Base-by-base conservation (phyloP, 495 filamentous ascomycete genomes). In the Echria macrotheca region DNA sequence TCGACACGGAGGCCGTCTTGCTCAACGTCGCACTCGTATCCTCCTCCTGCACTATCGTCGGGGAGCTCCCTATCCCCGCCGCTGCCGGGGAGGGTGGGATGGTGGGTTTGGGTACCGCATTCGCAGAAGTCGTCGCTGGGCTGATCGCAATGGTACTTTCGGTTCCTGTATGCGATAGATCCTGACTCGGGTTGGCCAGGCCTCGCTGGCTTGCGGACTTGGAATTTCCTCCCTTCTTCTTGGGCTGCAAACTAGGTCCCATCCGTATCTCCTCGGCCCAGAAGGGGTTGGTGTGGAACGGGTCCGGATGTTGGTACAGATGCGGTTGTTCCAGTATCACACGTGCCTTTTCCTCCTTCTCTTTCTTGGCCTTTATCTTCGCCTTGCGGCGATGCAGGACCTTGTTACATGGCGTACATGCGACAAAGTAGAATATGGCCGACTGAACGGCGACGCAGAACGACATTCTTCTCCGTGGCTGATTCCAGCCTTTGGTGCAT, bases 191-290 rank as follows among this genome's bases (percentile, higher is more conserved):
- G 47, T 73, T 67, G 9, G 31, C 29, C 63, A 84, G 54, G 2
- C 61, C 44, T 21, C 56, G 46, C 55, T 78, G 65, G 65, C 79
- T 60, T 50, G 75, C 69, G 29, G 72, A 77, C 57, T 76, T 76
- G 52, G 69, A 72, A 14, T 47, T 14, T 42, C 69, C 68, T 21
- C 73, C 72, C 36, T 70, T 76, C 43, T 78, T 75, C 53, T 83
- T 79, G 58, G 80, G 79, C 23, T 83, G 78, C 28, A 87, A 77
- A 0, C 81, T 81, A 5, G 90, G 90, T 0, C 90, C 90, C 64
- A 89, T 69, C 36, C 69, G 69, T 43, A 95, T 89, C 67, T 96
- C 90, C 53, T 91, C 87, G 6, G 67, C 66, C 90, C 90, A 96
- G 65, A 86, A 87, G 37, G 81, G 81, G 57, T 96, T 96, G 23